Percentiles rank a stretch among this genome's conserved stretches.
These are phyloP conservation scores for Lindgomyces ingoldianus DNA, from an alignment of 495 filamentous ascomycete genomes.

Conservation along the genomic window DNA sequence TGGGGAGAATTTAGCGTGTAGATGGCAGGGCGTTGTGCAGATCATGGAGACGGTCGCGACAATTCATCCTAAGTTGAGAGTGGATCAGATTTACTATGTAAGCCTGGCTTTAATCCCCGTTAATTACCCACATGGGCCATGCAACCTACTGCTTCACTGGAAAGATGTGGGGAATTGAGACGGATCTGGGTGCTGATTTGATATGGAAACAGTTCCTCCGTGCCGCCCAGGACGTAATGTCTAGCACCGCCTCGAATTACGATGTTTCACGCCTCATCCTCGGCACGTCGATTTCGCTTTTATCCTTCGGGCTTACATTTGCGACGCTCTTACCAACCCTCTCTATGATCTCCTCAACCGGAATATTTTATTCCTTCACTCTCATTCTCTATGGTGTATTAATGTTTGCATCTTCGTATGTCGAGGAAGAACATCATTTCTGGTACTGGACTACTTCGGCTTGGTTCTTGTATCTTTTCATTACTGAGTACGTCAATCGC, in stretches of 20 bases:
- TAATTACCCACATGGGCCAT: neutral
- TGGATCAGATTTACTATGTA: constrained; percentile 19
- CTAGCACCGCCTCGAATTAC: constrained; percentile 88
- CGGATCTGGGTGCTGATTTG: no score
- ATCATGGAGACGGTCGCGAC: constrained; percentile 12
- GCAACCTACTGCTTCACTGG: neutral
- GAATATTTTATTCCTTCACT: constrained; percentile 45
- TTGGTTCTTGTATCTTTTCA: constrained; percentile 60
- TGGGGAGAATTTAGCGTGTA: constrained; percentile 65
- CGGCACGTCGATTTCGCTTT: constrained; percentile 56
- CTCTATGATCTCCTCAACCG: constrained; percentile 24
- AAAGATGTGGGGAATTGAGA: neutral
- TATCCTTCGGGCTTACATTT: constrained; percentile 47
- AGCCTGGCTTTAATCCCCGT: neutral
- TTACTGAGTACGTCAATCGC: constrained; percentile 7
- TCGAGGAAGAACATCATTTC: constrained; percentile 97
- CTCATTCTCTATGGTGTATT: constrained; percentile 69
- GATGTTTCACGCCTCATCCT: constrained; percentile 61
- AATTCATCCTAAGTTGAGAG: constrained; percentile 18
- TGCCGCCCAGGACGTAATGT: constrained; percentile 72
- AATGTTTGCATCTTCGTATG: constrained; percentile 98
- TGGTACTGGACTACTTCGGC: constrained; percentile 90
- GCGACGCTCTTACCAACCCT: constrained; percentile 9
- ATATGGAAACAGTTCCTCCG: constrained; percentile 58
- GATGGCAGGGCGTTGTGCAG: constrained; percentile 55